phyloP scores from a whole-genome alignment of 1,139 yeast species.

The Suhomyces coccinellae region DNA sequence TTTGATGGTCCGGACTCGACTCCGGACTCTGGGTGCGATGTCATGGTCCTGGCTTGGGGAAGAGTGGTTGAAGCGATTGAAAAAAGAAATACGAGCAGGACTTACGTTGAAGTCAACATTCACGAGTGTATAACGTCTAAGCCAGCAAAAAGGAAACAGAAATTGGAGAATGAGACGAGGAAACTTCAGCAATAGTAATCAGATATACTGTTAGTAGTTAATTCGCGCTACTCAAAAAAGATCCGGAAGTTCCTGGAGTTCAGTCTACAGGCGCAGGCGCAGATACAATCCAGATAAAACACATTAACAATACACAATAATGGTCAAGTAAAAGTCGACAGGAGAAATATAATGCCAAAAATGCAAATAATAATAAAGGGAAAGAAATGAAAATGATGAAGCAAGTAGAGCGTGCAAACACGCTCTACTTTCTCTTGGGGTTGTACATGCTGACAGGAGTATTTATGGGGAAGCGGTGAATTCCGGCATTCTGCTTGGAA shows the following conservation, averaged over 20 bases:
- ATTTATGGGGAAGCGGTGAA: slow-evolving; percentile 34
- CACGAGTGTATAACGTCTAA: no score
- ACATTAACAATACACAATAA: not conserved
- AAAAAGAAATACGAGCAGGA: no score
- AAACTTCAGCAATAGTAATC: no score
- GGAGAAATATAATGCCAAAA: slow-evolving; percentile 4
- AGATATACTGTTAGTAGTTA: no score
- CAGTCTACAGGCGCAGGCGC: not conserved
- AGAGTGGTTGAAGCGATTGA: no score
- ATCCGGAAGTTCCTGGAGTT: not conserved
- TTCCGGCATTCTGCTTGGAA: slow-evolving; percentile 22
- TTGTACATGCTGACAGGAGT: slow-evolving; percentile 37
- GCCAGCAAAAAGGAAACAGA: no score
- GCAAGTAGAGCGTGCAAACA: not conserved
- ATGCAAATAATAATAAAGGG: slow-evolving; percentile 2
- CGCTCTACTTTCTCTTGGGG: slow-evolving; percentile 25
- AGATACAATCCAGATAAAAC: not conserved
- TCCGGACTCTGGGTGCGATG: no score
- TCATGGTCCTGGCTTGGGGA: no score
- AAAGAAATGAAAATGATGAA: slow-evolving; percentile 3
- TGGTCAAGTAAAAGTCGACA: not conserved
- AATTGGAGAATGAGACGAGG: no score
- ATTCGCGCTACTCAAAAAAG: not conserved
- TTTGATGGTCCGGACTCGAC: no score
- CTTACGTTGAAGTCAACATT: no score